A percentile compares a stretch with the other conserved stretches of the same genome.
Conservation (phyloP, 2,329 filamentous ascomycete genomes). For the Aspergillus fructus region DNA sequence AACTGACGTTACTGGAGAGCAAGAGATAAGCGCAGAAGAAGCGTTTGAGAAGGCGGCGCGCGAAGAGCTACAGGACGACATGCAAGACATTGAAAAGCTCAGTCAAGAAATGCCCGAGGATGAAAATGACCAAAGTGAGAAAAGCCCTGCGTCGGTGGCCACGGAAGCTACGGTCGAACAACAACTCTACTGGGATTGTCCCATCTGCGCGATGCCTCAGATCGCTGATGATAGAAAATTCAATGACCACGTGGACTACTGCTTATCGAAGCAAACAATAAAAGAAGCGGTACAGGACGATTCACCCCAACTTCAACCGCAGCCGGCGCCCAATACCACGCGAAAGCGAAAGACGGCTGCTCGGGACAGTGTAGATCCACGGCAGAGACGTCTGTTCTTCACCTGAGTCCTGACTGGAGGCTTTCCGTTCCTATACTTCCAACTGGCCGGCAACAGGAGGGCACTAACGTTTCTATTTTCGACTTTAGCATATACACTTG, state of each 20-base stretch:
- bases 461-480: background rate
- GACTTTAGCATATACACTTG: background rate
- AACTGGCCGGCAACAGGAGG: background rate
- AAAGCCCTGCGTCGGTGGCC: conserved; percentile 21
- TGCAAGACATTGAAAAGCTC: conserved; percentile 61
- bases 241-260: conserved; percentile 91
- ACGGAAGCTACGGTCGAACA: conserved; percentile 8
- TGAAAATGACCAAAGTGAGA: conserved; percentile 18
- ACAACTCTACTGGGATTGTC: conserved; percentile 74
- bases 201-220: conserved; percentile 79
- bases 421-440: background rate
- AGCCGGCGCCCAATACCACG: conserved; percentile 6
- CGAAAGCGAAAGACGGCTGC: conserved; percentile 38
- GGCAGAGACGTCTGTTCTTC: conserved; percentile 37
- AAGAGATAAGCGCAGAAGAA: conserved; percentile 69
- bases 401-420: conserved; percentile 27
- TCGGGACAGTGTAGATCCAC: conserved; percentile 23
- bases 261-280: conserved; percentile 82
- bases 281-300: conserved; percentile 70
- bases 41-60: conserved; percentile 63
- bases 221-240: conserved; percentile 71
- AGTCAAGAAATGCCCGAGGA: conserved; percentile 53
- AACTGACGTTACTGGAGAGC: conserved; percentile 43
- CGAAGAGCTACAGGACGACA: conserved; percentile 60
- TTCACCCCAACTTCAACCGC: conserved; percentile 22